Base-by-base conservation (phyloP, 257 asterid species). In the Nicotiana otophora region DNA sequence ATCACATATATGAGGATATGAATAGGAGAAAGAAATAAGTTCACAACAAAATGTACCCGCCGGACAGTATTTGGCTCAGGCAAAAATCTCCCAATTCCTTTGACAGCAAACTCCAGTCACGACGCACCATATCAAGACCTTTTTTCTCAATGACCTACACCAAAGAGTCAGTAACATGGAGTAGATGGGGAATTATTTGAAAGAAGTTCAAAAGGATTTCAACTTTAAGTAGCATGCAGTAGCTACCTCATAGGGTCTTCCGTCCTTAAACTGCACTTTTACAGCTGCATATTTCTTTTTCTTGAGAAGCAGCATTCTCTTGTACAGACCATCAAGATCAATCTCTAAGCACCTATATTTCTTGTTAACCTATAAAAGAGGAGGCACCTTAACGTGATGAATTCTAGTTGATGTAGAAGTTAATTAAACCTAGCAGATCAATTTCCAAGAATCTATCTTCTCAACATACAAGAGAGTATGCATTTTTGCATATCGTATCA, bases 241-340 rank as follows among this genome's bases (percentile, higher is more conserved):
- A 77, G 83, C 84, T 84, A 96, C 99, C 98, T 96, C 98, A 39
- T 88, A 86, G 58, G 90, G 81, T 75, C 48, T 84, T 62, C 98
- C 98, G 80, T 90, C 98, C 92, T 89, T 96, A 80, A 91, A 91
- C 63, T 91, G 95, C 88, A 96, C 83, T 87, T 93, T 96, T 83
- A 96, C 96, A 81, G 99, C 98, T 16, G 99, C 99, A 88, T 96
- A 96, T 88, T 96, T 96, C 95, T 96, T 96, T 89, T 96, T 96
- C 92, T 96, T 96, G 82, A 94, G 94, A 88, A 96, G 91, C 81
- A 96, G 88, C 99, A 96, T 94, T 90, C 98, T 91, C 89, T 94
- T 96, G 88, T 94, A 96, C 89, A 96, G 53, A 76, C 98, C 98
- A 88, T 96, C 99, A 58, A 96, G 99, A 83, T 96, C 99, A 88